phyloP scores from a whole-genome alignment of 257 asterid genomes.

The Solanum etuberosum region DNA sequence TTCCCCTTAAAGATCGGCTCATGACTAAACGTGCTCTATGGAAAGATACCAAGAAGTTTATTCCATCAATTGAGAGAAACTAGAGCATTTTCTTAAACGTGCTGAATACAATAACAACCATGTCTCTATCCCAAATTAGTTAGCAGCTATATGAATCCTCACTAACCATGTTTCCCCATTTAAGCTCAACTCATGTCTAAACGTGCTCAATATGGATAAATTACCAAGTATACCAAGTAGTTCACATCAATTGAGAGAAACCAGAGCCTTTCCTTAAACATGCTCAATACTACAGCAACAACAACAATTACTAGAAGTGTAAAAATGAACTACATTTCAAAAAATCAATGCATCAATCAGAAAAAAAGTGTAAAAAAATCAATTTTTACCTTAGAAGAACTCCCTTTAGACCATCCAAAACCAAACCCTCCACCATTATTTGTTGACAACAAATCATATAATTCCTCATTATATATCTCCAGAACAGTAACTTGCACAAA shows the following conservation, averaged over 20 bases:
- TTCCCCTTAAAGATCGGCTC: background rate
- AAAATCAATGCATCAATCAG: background rate
- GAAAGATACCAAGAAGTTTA: background rate
- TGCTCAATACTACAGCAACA: background rate
- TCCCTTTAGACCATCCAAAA: constrained; percentile 70
- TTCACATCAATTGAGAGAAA: background rate
- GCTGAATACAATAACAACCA: background rate
- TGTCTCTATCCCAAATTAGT: background rate
- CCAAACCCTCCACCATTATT: constrained; percentile 59
- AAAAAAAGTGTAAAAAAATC: background rate
- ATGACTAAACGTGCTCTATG: background rate
- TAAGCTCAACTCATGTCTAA: background rate
- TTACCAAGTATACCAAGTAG: background rate
- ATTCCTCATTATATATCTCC: constrained; percentile 91
- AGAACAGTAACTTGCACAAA: constrained; percentile 86
- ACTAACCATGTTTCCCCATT: background rate
- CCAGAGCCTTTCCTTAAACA: background rate
- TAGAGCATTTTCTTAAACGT: background rate
- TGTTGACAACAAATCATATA: constrained; percentile 61
- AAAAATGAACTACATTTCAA: background rate
- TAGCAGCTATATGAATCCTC: background rate
- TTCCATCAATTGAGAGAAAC: background rate
- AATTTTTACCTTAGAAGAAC: constrained; percentile 17
- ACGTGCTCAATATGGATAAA: background rate
- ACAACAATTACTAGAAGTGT: background rate